Conservation (phyloP, 331 rosid species). For the Erythrophleum ivorense region DNA sequence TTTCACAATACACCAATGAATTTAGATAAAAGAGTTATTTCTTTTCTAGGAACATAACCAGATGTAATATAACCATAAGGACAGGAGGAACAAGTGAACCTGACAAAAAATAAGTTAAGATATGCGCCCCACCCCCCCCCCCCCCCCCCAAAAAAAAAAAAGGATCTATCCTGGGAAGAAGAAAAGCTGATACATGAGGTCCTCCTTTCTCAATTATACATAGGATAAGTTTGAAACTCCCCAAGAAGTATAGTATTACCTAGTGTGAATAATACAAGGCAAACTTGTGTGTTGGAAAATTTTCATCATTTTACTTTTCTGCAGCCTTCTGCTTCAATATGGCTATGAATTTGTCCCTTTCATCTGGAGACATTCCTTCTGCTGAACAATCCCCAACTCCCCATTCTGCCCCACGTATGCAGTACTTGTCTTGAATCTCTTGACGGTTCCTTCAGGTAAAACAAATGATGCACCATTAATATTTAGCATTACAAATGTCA, state of each 20-base stretch:
- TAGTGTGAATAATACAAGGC: constrained; percentile 21
- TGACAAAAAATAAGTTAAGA: background rate
- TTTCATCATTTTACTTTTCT: constrained; percentile 36
- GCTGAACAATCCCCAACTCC: constrained; percentile 96
- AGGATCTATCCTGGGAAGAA: background rate
- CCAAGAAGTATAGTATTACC: background rate
- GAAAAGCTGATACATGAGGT: background rate
- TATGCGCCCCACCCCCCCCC: too few species aligned
- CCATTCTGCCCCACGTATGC: constrained; percentile 95
- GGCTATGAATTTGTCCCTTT: constrained; percentile 73
- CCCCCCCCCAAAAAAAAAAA: too few species aligned
- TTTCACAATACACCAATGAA: background rate
- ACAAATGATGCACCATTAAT: background rate
- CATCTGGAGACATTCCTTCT: constrained; percentile 76
- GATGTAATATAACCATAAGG: background rate
- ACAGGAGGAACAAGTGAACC: background rate
- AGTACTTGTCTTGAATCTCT: constrained; percentile 76
- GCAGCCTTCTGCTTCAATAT: constrained; percentile 78
- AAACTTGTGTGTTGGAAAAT: constrained; percentile 13
- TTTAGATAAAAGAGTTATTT: background rate
- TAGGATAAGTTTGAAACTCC: constrained; percentile 14
- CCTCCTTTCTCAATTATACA: constrained; percentile 6
- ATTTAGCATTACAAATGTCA: background rate
- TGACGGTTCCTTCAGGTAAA: constrained; percentile 64
- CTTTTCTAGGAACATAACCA: background rate